Evolutionary conservation across 2,329 filamentous ascomycete species (phyloP), one percentile per base, ranked within the genome.

Genomic region (Penicillium capsulatum): DNA sequence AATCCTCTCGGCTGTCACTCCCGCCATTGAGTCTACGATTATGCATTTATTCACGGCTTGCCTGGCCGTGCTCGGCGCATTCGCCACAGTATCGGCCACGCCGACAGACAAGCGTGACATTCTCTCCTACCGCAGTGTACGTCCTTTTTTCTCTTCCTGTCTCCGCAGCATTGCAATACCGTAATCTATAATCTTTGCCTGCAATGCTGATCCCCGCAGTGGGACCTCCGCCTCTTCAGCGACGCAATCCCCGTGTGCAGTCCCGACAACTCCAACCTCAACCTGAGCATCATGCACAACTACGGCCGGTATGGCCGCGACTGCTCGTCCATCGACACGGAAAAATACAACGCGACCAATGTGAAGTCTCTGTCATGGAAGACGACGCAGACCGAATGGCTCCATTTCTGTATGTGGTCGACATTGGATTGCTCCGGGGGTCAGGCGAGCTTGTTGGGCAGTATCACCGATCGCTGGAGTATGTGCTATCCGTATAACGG

Each of bases 161-260:
- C n/a, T n/a, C n/a, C n/a, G n/a, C n/a, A n/a, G n/a, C n/a, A n/a
- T n/a, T n/a, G n/a, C n/a, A n/a, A n/a, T n/a, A n/a, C n/a, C n/a
- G n/a, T n/a, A n/a, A n/a, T n/a, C n/a, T n/a, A n/a, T n/a, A n/a
- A n/a, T n/a, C n/a, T n/a, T n/a, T n/a, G n/a, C n/a, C n/a, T n/a
- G 10, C 26, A 14, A 7, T 24, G 22, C 26, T 28, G n/a, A 28
- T n/a, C 6, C 6, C 6, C 24, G 16, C 24, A 58, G 56, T 59
- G 56, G 56, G 55, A 59, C 27, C 46, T 65, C 22, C 56, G 51
- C 33, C 51, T 64, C 16, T 54, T 63, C 32, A 49, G 46, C 31
- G 53, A 54, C n/a, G 59, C 58, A 27, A 45, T 53, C 3, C 50
- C 59, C n/a, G 45, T 50, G 34, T 65, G 62, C 45, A 34, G 49